These are phyloP conservation scores for Syzygium oleosum DNA, from an alignment of 345 rosid genomes.

Conservation along the genomic window DNA sequence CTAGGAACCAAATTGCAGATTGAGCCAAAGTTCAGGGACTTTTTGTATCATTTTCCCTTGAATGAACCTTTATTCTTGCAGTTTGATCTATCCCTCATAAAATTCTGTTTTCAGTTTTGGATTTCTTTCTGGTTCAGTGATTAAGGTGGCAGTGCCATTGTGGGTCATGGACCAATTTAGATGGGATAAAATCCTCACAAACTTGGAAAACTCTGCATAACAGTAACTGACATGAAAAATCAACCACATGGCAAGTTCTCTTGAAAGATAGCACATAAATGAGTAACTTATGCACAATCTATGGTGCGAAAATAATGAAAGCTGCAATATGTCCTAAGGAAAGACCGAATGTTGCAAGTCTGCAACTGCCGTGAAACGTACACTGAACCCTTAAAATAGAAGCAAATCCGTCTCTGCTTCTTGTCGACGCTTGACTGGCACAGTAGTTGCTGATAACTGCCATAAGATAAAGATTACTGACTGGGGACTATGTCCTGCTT, in stretches of 20 bases:
- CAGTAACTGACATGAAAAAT: not conserved
- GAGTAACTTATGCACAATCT: not conserved
- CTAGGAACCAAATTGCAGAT: too few species aligned
- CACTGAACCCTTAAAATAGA: not conserved
- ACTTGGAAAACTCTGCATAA: not conserved
- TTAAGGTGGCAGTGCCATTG: not conserved
- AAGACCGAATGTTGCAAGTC: constrained; percentile 21
- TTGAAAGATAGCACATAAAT: not conserved
- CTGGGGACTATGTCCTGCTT: constrained; percentile 9
- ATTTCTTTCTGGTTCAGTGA: not conserved
- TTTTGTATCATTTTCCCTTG: too few species aligned
- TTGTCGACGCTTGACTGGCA: not conserved
- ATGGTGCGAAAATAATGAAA: not conserved
- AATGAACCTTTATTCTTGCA: not conserved
- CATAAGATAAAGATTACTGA: not conserved
- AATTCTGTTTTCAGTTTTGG: not conserved
- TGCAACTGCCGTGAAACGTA: constrained; percentile 16
- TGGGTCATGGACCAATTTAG: not conserved
- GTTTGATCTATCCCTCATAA: not conserved
- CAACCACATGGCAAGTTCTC: not conserved
- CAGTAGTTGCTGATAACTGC: not conserved
- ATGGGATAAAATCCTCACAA: not conserved
- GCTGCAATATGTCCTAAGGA: not conserved
- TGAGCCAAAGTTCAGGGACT: too few species aligned
- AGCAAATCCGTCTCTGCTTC: not conserved